Evolutionary conservation across 2,329 filamentous ascomycete species (phyloP).

Genomic region (Tolypocladium cylindrosporum): DNA sequence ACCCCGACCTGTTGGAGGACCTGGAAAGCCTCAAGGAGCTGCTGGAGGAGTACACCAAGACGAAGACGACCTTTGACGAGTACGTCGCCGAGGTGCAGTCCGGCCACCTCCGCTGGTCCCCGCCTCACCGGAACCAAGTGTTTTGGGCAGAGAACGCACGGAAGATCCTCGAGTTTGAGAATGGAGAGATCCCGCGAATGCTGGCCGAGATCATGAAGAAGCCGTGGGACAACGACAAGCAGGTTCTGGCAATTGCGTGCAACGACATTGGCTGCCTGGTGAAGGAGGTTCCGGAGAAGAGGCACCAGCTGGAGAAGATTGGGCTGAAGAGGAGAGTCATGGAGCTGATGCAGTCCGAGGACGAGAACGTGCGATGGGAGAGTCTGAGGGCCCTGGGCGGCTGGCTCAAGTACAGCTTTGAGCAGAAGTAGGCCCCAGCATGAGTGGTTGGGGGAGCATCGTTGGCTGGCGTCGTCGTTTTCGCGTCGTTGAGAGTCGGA

Average conservation of each 20-base stretch:
- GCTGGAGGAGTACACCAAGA: slow-evolving; percentile 58
- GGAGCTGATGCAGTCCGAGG: slow-evolving; percentile 84
- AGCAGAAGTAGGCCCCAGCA: slow-evolving; percentile 20
- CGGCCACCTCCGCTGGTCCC: slow-evolving; percentile 86
- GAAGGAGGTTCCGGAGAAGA: slow-evolving; percentile 79
- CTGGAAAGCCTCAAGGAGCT: slow-evolving; percentile 50
- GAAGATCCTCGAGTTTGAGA: slow-evolving; percentile 74
- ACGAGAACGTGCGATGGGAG: slow-evolving; percentile 88
- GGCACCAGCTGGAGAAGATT: slow-evolving; percentile 68
- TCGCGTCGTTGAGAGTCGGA: not conserved
- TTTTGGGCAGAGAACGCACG: slow-evolving; percentile 92
- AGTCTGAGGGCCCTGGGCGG: slow-evolving; percentile 70
- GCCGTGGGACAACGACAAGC: slow-evolving; percentile 70
- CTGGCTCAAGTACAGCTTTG: slow-evolving; percentile 56
- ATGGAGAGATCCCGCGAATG: slow-evolving; percentile 68
- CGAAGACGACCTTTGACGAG: slow-evolving; percentile 73
- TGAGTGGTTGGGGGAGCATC: not conserved
- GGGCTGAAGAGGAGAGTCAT: slow-evolving; percentile 82
- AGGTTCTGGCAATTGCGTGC: slow-evolving; percentile 84
- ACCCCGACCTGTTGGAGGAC: slow-evolving; percentile 55
- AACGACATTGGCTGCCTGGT: slow-evolving; percentile 87
- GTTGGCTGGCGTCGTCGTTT: not conserved
- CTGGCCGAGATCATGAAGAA: slow-evolving; percentile 73
- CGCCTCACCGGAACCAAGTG: slow-evolving; percentile 72
- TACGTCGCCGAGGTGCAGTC: slow-evolving; percentile 80